These are phyloP conservation scores for Apophysomyces sp. DNA, from an alignment of 371 early-diverging fungal species.

Conservation along the genomic window DNA sequence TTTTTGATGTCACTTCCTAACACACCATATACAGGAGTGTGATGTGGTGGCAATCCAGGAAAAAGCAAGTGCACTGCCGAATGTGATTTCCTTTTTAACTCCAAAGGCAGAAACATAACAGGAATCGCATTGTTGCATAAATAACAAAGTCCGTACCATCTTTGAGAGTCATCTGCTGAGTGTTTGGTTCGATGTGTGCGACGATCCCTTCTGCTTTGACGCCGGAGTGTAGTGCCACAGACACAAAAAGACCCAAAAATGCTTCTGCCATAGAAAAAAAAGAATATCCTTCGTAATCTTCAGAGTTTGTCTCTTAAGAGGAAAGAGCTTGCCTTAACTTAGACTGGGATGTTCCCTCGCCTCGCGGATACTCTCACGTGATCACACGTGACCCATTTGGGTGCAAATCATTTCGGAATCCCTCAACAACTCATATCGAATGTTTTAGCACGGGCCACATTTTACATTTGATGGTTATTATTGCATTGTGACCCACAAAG, in stretches of 20 bases:
- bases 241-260: constrained; percentile 55
- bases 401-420: too few relatives aligned
- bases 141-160: constrained; percentile 38
- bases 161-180: constrained; percentile 54
- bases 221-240: constrained; percentile 46
- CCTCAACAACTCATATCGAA: too few relatives aligned
- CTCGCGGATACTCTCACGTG: too few relatives aligned
- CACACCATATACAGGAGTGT: constrained; percentile 41
- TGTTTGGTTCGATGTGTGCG: constrained; percentile 48
- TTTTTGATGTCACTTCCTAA: constrained; percentile 51
- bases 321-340: not conserved
- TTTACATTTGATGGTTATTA: too few relatives aligned
- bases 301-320: not conserved
- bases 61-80: constrained; percentile 27
- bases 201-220: constrained; percentile 52
- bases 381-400: too few relatives aligned
- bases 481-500: too few relatives aligned
- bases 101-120: not conserved
- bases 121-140: not conserved
- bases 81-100: not conserved
- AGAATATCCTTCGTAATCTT: not conserved
- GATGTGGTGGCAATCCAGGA: constrained; percentile 34
- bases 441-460: too few relatives aligned
- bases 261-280: constrained; percentile 49
- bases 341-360: too few relatives aligned